phyloP scores from a whole-genome alignment of 805 yeast genomes.

The Candida ulmi region DNA sequence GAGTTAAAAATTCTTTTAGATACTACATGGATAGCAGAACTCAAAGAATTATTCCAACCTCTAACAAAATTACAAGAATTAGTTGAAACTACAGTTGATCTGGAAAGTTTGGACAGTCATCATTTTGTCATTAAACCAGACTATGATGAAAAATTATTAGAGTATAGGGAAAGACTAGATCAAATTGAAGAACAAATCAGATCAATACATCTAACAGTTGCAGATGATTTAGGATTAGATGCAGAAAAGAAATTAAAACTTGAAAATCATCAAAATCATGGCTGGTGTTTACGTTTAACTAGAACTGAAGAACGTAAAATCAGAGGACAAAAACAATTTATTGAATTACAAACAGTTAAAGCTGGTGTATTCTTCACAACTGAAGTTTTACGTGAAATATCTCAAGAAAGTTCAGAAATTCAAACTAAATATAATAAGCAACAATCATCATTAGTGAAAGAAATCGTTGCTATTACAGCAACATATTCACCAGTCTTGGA shows the following conservation, averaged over 20 bases:
- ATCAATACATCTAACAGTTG: constrained; percentile 55
- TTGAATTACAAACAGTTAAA: constrained; percentile 85
- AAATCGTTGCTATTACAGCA: constrained; percentile 72
- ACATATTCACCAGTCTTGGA: constrained; percentile 80
- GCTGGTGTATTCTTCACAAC: constrained; percentile 95
- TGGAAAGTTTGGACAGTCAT: constrained; percentile 73
- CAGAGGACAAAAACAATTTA: constrained; percentile 53
- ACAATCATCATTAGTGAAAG: constrained; percentile 75
- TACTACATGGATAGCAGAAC: constrained; percentile 52
- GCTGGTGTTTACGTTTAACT: constrained; percentile 93
- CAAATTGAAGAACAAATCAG: constrained; percentile 48
- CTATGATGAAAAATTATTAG: constrained; percentile 71
- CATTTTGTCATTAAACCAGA: constrained; percentile 87
- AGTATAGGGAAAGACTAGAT: constrained; percentile 54
- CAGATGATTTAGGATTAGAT: constrained; percentile 74
- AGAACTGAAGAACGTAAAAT: constrained; percentile 81
- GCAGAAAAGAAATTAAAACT: constrained; percentile 83
- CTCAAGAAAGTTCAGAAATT: constrained; percentile 51
- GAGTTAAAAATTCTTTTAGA: constrained; percentile 33
- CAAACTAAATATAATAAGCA: constrained; percentile 65
- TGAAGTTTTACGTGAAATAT: constrained; percentile 49
- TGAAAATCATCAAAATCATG: constrained; percentile 82
- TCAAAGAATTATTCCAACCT: constrained; percentile 43
- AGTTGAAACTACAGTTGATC: constrained; percentile 88
- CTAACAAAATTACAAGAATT: constrained; percentile 71